phyloP scores from a whole-genome alignment of 345 rosid genomes.

The Citrus inodora region DNA sequence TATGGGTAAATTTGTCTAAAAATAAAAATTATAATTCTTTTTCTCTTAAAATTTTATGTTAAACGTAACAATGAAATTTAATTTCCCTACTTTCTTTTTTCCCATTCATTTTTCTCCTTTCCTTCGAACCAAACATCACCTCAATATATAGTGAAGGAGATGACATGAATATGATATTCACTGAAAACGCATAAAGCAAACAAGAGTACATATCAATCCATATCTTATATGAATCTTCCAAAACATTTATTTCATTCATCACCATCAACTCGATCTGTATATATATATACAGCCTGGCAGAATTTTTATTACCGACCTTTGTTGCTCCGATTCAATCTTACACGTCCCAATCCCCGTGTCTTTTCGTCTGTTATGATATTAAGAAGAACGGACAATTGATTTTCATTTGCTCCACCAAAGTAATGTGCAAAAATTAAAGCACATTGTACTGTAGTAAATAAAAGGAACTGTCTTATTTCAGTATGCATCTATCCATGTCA shows the following conservation, averaged over 20 bases:
- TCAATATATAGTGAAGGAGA: too few species aligned
- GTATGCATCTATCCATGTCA: background rate
- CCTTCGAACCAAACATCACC: too few species aligned
- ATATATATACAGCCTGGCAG: background rate
- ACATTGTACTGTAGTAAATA: background rate
- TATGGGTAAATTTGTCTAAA: too few species aligned
- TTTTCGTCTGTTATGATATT: background rate
- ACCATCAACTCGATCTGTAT: too few species aligned
- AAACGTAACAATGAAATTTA: too few species aligned
- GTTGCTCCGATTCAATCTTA: background rate
- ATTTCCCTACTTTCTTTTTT: accelerated
- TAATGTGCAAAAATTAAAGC: background rate
- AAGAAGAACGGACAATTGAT: background rate
- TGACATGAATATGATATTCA: background rate
- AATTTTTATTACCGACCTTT: background rate
- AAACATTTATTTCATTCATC: background rate
- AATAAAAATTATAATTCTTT: too few species aligned
- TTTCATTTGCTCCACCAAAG: background rate
- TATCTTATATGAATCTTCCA: conserved; percentile 5
- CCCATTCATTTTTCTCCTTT: accelerated
- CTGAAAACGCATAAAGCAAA: background rate
- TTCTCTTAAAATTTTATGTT: too few species aligned
- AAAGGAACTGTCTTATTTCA: background rate
- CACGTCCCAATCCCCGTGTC: background rate
- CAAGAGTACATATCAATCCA: conserved; percentile 12